Evolutionary conservation across 208 protist species (phyloP), one percentile per base, ranked within the genome.

Genomic region (Leishmania arabica): DNA sequence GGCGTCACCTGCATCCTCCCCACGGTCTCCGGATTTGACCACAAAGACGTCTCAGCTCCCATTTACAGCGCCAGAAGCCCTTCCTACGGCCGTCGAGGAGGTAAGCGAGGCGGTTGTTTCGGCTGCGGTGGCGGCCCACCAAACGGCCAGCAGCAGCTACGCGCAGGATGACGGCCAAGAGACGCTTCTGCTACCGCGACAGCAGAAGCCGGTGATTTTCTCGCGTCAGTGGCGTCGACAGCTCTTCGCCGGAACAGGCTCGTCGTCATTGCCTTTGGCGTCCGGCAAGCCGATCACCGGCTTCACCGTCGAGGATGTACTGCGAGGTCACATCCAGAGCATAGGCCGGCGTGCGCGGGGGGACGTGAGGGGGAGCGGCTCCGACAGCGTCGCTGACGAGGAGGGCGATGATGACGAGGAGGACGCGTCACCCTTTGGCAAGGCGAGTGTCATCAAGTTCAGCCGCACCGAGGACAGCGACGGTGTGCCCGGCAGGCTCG

Each of bases 141-240:
- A 82, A 45, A 56, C 66, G 11, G 27, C 72, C 75, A 74, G 51
- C 45, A 47, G 40, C 49, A 73, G 31, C 45, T 6, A 8, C 31
- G 56, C 54, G 69, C 69, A 72, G 54, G 66, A 3, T 19, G 34
- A 72, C 9, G 49, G 66, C 27, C 17, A 56, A 13, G 42, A 56
- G 21, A 34, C 40, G 51, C 65, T 27, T 8, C 54, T 40, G 79
- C 15, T 45, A 64, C 31, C 37, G 0, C 37, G 60, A 24, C 79
- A 65, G 15, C 71, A 37, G 34, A 86, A 86, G 66, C 82, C 82
- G 0, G 56, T 86, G 54, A 53, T 86, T 13, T 82, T 82, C 58
- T 82, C 82, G 6, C 77, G 76, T 24, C 82, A 81, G 78, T 86
- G 82, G 82, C 82, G 82, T 19, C 82, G 74, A n/a, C 77, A 79